These are phyloP conservation scores for Colletotrichum cuscutae DNA, from an alignment of 2,329 filamentous ascomycete genomes.

Conservation along the genomic window DNA sequence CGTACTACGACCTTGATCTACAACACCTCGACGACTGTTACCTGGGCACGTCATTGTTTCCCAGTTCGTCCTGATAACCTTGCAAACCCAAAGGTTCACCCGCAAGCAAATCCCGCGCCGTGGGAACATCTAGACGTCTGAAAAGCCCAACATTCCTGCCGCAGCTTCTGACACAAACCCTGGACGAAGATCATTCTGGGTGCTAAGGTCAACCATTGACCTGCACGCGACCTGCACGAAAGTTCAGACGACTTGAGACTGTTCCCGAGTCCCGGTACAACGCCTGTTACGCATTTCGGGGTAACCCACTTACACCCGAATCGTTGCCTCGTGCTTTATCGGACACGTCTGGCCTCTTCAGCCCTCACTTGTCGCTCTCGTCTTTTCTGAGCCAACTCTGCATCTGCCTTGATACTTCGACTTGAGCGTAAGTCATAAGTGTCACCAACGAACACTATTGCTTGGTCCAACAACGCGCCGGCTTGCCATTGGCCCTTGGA, in stretches of 20 bases:
- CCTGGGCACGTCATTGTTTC: slow-evolving; percentile 11
- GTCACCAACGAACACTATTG: slow-evolving; percentile 2
- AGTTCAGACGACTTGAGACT: slow-evolving; percentile 35
- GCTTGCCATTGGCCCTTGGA: slow-evolving; percentile 5
- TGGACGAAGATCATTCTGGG: slow-evolving; percentile 29
- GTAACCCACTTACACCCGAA: slow-evolving; percentile 17
- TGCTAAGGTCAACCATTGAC: slow-evolving; percentile 3
- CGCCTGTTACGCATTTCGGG: slow-evolving; percentile 22
- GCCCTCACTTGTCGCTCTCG: not conserved
- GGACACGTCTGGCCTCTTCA: not conserved
- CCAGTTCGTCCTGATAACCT: slow-evolving; percentile 14
- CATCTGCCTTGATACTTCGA: not conserved
- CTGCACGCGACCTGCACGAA: not conserved
- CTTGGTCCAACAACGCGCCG: not conserved
- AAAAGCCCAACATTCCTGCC: slow-evolving; percentile 19
- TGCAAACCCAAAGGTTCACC: not conserved
- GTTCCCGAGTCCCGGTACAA: slow-evolving; percentile 28
- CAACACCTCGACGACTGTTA: not conserved
- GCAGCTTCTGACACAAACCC: slow-evolving; percentile 31
- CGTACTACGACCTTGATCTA: not conserved
- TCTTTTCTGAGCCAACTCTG: not conserved
- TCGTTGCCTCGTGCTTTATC: slow-evolving; percentile 2
- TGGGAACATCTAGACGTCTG: not conserved
- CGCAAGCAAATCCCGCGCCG: not conserved
- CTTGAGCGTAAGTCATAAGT: not conserved